Evolutionary conservation across 768 basidiomycete genomes (phyloP), one percentile per base, ranked within the genome.

Genomic region (Leucogyrophana mollusca): DNA sequence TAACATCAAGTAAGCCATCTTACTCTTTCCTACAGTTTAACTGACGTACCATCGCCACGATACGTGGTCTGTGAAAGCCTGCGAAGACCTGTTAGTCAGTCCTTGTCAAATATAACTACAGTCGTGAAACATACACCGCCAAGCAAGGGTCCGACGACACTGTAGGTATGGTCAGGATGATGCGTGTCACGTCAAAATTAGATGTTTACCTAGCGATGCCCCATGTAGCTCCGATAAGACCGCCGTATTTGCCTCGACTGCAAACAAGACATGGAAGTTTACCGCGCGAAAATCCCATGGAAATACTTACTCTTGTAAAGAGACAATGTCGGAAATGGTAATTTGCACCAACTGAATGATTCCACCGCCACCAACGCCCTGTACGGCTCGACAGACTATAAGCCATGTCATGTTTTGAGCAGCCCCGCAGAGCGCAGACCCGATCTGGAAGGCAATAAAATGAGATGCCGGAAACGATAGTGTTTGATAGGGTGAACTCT

Each of bases 391-490:
- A 32, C 58, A 61, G 18, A 65, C 47, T 50, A 68, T 68, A 24
- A 76, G 60, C 73, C 71, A 73, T 6, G 62, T 57, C 67, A 75
- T 70, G 20, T 24, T 69, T 53, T 74, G 66, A 3, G 73, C 71
- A n/a, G 72, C 69, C 27, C 71, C 73, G 49, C 73, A 73, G 18
- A 74, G 44, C 3, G 64, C 70, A 18, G 71, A 73, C 32, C 65
- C 68, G 27, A 66, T 35, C 67, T 67, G n/a, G 16, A 20, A 20
- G n/a, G n/a, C n/a, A n/a, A 34, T 1, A n/a, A 14, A 32, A 21
- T 52, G 18, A 45, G 10, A 16, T 18, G 45, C 7, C 18, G 2
- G 25, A 13, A n/a, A 32, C 7, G 16, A 7, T 24, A 16, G 18
- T 21, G 22, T 5, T 17, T 3, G 4, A 17, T 8, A 45, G 39